phyloP scores from a whole-genome alignment of 2,329 filamentous ascomycete species.

The Didymosphaeria variabile region DNA sequence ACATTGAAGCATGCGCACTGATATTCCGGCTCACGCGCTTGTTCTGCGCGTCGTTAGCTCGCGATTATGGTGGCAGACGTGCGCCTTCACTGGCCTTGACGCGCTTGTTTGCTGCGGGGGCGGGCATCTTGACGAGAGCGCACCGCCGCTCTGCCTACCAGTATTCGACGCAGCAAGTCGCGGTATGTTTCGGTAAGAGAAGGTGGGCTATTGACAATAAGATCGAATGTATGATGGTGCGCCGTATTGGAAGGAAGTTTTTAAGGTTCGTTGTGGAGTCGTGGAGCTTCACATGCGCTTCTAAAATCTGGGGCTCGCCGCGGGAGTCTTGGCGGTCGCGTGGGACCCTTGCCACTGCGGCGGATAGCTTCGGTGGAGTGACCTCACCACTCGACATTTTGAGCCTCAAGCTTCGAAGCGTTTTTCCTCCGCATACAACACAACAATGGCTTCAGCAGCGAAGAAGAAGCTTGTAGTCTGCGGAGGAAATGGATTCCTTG shows the following conservation, averaged over 20 bases:
- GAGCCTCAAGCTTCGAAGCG: constrained; percentile 7
- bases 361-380: constrained; percentile 30
- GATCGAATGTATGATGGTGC: not conserved
- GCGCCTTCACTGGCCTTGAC: constrained; percentile 48
- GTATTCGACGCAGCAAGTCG: not conserved
- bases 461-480: constrained; percentile 87
- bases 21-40: constrained; percentile 53
- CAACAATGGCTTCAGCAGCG: constrained; percentile 61
- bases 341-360: constrained; percentile 24
- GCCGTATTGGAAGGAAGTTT: not conserved
- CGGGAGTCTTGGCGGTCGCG: constrained; percentile 19
- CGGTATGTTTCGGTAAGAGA: not conserved
- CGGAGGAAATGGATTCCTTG: constrained; percentile 92
- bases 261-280: not conserved
- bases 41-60: constrained; percentile 42
- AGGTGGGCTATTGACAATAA: not conserved
- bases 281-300: not conserved
- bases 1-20: constrained; percentile 31
- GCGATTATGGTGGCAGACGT: not conserved
- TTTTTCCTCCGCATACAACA: constrained; percentile 18
- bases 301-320: constrained; percentile 19
- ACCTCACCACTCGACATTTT: constrained; percentile 43
- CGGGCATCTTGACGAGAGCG: constrained; percentile 57
- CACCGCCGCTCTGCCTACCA: constrained; percentile 14
- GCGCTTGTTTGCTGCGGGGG: constrained; percentile 63